Evolutionary conservation across 768 basidiomycete species (phyloP), one percentile per base, ranked within the genome.

Genomic region (Phlebiopsis flavidoalba): DNA sequence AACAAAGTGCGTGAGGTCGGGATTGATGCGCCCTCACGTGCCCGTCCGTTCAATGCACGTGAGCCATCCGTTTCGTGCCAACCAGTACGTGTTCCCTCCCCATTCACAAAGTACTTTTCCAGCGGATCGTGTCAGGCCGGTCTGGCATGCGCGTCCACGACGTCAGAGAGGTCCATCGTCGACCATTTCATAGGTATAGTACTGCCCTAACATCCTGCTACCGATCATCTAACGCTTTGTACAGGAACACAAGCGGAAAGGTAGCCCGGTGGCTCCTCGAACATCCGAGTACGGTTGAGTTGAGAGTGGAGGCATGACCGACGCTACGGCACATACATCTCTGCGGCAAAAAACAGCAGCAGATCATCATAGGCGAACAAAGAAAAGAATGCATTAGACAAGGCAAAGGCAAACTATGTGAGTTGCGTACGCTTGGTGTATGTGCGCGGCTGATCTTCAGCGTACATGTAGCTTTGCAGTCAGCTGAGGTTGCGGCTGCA

Each of bases 401-500:
- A 47, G 31, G 60, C 60, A 24, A 61, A 48, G 55, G 60, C 60
- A 15, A 61, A 61, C 55, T 61, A 61, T 31, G 60, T 61, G 55
- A 15, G 60, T 57, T 1, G 19, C 5, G 43, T 45, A 4, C 11
- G 8, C 22, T 45, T 12, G 3, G 21, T 26, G 35, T 22, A 1
- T 35, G 17, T 33, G 21, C n/a, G 12, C 5, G 37, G 12, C 15
- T 53, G 10, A 21, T 26, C 12, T n/a, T 40, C 12, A 61, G 55
- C 11, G 26, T 6, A 24, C 60, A 22, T 22, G 17, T 24, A 91
- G 89, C 78, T 90, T 26, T 85, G 85, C 3, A 79, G 86, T 63
- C 88, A 91, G 63, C 77, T 91, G 22, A 86, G 87, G 67, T 78
- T 88, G 73, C 82, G 89, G 24, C 75, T 91, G 17, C 89, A 88